Percentiles rank a stretch among this genome's conserved stretches.
phyloP scores from a whole-genome alignment of 306 rosid genomes.

The Bauhinia variegata region DNA sequence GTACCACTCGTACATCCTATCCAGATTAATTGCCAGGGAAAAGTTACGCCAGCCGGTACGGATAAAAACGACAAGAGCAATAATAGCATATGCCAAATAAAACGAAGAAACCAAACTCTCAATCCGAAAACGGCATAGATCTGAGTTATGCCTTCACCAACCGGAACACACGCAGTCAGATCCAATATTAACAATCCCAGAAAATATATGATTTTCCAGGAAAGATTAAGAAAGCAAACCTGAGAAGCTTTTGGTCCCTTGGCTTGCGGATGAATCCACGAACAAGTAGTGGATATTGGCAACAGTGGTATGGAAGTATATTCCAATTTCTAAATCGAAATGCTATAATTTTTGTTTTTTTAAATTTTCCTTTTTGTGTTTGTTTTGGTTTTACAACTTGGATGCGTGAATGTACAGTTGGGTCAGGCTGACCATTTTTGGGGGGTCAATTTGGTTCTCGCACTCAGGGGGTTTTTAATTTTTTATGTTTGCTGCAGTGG shows the following conservation, averaged over 20 bases:
- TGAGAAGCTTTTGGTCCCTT: background rate
- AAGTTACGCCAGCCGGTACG: background rate
- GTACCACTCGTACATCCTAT: background rate
- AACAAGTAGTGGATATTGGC: constrained; percentile 13
- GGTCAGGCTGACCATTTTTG: constrained; percentile 5
- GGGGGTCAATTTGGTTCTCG: background rate
- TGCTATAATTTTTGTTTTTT: background rate
- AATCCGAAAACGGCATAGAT: constrained; percentile 40
- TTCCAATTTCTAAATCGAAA: constrained; percentile 6
- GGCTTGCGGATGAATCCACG: constrained; percentile 15
- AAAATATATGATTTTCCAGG: background rate
- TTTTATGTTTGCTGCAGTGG: constrained; percentile 24
- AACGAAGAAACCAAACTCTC: background rate
- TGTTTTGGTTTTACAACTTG: background rate
- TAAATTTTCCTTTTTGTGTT: background rate
- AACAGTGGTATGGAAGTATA: background rate
- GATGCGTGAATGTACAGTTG: background rate
- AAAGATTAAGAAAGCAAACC: background rate
- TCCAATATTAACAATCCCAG: background rate
- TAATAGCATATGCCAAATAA: background rate
- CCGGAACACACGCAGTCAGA: background rate
- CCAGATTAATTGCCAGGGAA: background rate
- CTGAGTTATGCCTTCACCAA: constrained; percentile 28
- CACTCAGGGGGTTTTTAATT: background rate
- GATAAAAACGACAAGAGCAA: constrained; percentile 35